These are phyloP conservation scores for Entomortierella lignicola DNA, from an alignment of 192 early-diverging fungal species.

Conservation along the genomic window DNA sequence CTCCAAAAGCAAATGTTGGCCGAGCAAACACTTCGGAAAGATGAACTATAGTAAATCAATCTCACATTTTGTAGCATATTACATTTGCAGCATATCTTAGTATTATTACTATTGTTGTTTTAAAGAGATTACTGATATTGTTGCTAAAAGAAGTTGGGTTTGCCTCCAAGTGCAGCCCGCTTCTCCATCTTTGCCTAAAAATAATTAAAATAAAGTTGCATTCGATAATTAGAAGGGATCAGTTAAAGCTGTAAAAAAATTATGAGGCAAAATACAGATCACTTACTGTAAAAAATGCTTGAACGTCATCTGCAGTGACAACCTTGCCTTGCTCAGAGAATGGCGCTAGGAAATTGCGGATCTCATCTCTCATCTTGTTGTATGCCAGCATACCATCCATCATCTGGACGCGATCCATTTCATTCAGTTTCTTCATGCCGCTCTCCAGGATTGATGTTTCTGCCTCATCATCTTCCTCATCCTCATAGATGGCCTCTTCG, in stretches of 20 bases:
- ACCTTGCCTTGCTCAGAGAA: conserved; percentile 82
- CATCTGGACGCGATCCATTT: conserved; percentile 79
- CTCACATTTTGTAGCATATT: background rate
- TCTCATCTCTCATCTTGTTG: conserved; percentile 71
- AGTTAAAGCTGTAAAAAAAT: background rate
- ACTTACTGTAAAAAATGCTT: conserved; percentile 76
- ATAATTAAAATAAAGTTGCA: background rate
- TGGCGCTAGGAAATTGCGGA: conserved; percentile 74
- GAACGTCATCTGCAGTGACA: conserved; percentile 80
- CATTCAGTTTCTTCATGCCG: conserved; percentile 77
- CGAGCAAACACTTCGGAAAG: conserved; percentile 48
- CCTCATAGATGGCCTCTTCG: conserved; percentile 78
- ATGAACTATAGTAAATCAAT: background rate
- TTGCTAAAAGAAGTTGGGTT: conserved; percentile 37
- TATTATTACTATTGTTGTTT: too few relatives aligned
- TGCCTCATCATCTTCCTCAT: conserved; percentile 80
- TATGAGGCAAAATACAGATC: too few relatives aligned
- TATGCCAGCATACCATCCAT: conserved; percentile 86
- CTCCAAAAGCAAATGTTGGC: conserved; percentile 48
- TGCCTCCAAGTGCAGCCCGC: conserved; percentile 17
- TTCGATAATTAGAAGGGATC: background rate
- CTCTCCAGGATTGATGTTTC: conserved; percentile 79
- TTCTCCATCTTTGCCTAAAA: conserved; percentile 40
- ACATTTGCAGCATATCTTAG: background rate
- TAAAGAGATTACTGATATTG: background rate